Base-by-base conservation (phyloP, 768 basidiomycete species). In the Termitomyces sp. region DNA sequence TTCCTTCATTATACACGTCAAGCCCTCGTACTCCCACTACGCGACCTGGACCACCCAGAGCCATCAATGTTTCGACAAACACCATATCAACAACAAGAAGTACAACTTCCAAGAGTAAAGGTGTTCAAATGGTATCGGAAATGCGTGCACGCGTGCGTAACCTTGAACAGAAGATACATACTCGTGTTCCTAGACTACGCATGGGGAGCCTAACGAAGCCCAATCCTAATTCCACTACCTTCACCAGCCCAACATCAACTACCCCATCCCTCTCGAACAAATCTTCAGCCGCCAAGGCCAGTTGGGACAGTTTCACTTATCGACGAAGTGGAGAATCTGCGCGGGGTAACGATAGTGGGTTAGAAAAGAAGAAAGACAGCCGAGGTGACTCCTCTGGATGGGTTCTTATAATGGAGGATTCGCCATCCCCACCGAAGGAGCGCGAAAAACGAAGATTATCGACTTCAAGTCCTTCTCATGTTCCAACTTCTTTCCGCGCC, bases 61-160 rank as follows among this genome's bases (percentile, higher is more conserved):
- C 78, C 31, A 78, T 72, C 57, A 62, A 68, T 25, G 73, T 77
- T 40, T 70, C 68, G 37, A 63, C 77, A 34, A 74, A 72, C 59
- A 80, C 75, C 29, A 74, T 71, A 48, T 74, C 78, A 14, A 71
- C 68, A 41, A 76, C 74, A 23, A 77, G 77, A 23, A 77, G 77
- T 53, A 80, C 81, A 3, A 72, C 82, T 12, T 80, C 89, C 4
- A 89, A 79, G 75, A 92, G 82, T 68, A 89, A 85, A 68, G 92
- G 91, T 27, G 90, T 92, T 3, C 91, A 94, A 66, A 94, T 95
- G 92, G 90, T 93, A 5, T 88, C 89, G 23, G 92, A 94, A 68
- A 92, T 95, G 88, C 84, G 92, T 41, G 90, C 90, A 38, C 81
- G 89, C 51, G 91, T 94, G 31, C 84, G 78, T 66, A 89, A 86